These are phyloP conservation scores for Penicillium oxalicum DNA, from an alignment of 2,329 filamentous ascomycete species.

Conservation along the genomic window DNA sequence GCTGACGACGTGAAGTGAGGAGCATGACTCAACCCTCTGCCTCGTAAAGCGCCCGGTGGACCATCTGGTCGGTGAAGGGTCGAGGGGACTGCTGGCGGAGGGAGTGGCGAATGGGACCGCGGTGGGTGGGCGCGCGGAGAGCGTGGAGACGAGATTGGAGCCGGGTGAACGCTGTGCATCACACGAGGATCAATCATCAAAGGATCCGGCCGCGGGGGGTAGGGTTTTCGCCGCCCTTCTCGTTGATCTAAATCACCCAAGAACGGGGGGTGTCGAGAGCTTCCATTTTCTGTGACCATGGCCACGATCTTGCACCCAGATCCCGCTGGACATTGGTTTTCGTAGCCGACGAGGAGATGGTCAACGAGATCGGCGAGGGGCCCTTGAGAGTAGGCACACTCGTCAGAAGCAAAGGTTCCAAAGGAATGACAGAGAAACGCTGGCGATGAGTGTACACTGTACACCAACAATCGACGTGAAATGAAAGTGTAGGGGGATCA, in stretches of 20 bases:
- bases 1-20: conserved; percentile 19
- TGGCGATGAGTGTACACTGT: not conserved
- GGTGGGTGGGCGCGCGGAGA: conserved; percentile 17
- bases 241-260: conserved; percentile 27
- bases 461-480: not conserved
- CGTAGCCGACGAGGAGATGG: conserved; percentile 10
- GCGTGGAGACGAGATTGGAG: conserved; percentile 15
- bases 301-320: conserved; percentile 34
- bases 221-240: conserved; percentile 27
- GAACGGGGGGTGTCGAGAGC: conserved; percentile 30
- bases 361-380: conserved; percentile 4
- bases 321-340: conserved; percentile 39
- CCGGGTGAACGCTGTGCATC: conserved; percentile 15
- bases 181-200: conserved; percentile 25
- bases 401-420: not conserved
- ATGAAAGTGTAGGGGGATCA: not conserved
- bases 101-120: conserved; percentile 20
- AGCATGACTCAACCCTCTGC: conserved; percentile 15
- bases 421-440: not conserved
- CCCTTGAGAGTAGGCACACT: not conserved
- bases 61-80: conserved; percentile 15
- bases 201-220: conserved; percentile 27
- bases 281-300: conserved; percentile 42
- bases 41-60: conserved; percentile 16
- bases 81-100: conserved; percentile 3